Base-by-base conservation (phyloP, 106 monocot genomes). In the Dioscorea zingiberensis region DNA sequence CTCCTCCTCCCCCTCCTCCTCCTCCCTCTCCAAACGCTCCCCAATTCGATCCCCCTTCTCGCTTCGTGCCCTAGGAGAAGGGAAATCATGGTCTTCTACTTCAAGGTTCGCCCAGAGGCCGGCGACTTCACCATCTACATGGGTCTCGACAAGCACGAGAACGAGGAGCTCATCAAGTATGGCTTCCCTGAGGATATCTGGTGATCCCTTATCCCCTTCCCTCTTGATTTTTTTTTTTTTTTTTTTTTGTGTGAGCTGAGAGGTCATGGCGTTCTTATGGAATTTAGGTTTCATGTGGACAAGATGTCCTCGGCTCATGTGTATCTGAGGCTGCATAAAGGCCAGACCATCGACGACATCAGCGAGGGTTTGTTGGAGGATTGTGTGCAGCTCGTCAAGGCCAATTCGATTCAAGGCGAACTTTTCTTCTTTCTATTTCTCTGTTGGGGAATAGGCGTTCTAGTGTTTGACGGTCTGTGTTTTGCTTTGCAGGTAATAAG, bases 291-390 rank as follows among this genome's bases (percentile, higher is more conserved):
- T 79, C 95, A 97, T 69, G 95, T 97, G 44, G 95, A 97, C 68
- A 97, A 97, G 63, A 90, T 97, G 81, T 97, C 95, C 16, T 97
- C 95, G 59, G 95, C 95, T 48, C 95, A 97, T 79, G 95, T 97
- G 54, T 97, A 97, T 70, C 22, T 97, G 44, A 85, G 95, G 66
- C 46, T 97, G 67, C 71, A 88, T 60, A 97, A 91, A 77, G 91
- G 88, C 30, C 87, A 97, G 74, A 85, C 91, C 24, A 80, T 97
- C 77, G 95, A 97, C 74, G 85, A 84, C 72, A 88, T 97, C 60
- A 86, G 77, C 47, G 95, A 97, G 67, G 91, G 83, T 54, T 75
- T 97, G 27, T 62, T 97, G 60, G 95, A 97, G 70, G 95, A 97
- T 62, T 97, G 95, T 74, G 88, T 45, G 15, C 95, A 97, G 72